Evolutionary conservation across 2,329 filamentous ascomycete species (phyloP), one percentile per base, ranked within the genome.

Genomic region (Coccinonectria pachysandricola): DNA sequence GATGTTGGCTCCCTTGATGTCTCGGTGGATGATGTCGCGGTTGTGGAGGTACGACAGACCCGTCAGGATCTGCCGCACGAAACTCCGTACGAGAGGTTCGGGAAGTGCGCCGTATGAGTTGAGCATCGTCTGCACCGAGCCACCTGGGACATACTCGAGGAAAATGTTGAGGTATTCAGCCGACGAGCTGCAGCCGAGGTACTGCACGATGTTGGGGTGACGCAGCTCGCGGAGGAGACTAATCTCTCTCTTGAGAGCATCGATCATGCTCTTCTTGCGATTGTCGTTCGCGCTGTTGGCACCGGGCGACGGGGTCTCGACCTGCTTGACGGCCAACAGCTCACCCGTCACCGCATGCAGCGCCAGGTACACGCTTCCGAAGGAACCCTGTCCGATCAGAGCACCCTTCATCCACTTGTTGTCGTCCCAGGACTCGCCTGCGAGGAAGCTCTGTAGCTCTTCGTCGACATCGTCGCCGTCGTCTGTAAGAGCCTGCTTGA

Each of bases 361-460:
- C 14, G 91, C 91, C 24, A 98, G 70, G 57, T 92, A 98, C 27
- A 98, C 91, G 43, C 79, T 87, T 46, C 91, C 91, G 48, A 98
- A 98, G 4, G 87, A 95, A 37, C 91, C 91, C 57, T 95, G 86
- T 16, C 91, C 91, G 41, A 98, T 98, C 37, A 96, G 67, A 16
- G 88, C 87, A 49, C 91, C 91, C 64, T 96, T 95, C 86, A 98
- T 96, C 83, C 92, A 98, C 56, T 94, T 93, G 61, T 88, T 82
- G 37, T 94, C 87, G 39, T 92, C 87, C 76, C 91, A 96, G 7
- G 85, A 92, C 50, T 95, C 85, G 38, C 85, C 84, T 17, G 85
- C 77, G 20, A 96, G 67, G 65, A 95, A 95, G 48, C 87, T 87
- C 43, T 80, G 75, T 12, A 96, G 67, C 44, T 91, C 87, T 48